Conservation (phyloP, 495 filamentous ascomycete species). For the Aspergillus nanangensis region DNA sequence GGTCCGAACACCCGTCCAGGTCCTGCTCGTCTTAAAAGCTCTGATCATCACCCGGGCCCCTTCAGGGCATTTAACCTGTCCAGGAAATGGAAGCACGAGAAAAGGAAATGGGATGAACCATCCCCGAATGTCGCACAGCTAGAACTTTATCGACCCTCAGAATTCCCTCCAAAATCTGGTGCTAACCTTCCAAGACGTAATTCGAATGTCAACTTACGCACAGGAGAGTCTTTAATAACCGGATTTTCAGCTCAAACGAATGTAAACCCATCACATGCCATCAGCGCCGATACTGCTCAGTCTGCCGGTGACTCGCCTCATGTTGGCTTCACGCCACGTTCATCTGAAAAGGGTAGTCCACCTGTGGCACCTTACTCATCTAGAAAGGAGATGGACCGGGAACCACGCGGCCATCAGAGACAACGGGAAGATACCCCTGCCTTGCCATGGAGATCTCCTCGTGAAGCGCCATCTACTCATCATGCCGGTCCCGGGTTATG, state of each 20-base stretch:
- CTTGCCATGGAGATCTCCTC: not conserved
- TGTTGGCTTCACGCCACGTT: too few species aligned
- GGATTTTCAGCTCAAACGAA: too few species aligned
- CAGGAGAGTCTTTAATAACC: too few species aligned
- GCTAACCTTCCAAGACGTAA: not conserved
- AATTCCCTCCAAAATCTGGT: constrained; percentile 17
- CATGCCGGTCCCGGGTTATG: not conserved
- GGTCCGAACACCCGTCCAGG: not conserved
- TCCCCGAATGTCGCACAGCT: constrained; percentile 41
- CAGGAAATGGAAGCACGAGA: constrained; percentile 27
- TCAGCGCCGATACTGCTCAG: too few species aligned
- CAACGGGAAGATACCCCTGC: too few species aligned
- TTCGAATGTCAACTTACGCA: not conserved
- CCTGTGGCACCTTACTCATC: too few species aligned
- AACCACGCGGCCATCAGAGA: too few species aligned
- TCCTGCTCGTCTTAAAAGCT: constrained; percentile 6
- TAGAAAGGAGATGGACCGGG: too few species aligned
- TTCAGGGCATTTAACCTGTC: constrained; percentile 16
- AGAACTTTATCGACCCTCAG: constrained; percentile 32
- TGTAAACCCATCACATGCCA: too few species aligned
- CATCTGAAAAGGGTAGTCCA: too few species aligned
- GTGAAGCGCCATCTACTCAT: not conserved
- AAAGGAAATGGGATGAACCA: constrained; percentile 36
- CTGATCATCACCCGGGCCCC: constrained; percentile 2
- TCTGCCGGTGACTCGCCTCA: too few species aligned